Base-by-base conservation (phyloP, 192 early-diverging fungal species). In the Coemansia sp. region DNA sequence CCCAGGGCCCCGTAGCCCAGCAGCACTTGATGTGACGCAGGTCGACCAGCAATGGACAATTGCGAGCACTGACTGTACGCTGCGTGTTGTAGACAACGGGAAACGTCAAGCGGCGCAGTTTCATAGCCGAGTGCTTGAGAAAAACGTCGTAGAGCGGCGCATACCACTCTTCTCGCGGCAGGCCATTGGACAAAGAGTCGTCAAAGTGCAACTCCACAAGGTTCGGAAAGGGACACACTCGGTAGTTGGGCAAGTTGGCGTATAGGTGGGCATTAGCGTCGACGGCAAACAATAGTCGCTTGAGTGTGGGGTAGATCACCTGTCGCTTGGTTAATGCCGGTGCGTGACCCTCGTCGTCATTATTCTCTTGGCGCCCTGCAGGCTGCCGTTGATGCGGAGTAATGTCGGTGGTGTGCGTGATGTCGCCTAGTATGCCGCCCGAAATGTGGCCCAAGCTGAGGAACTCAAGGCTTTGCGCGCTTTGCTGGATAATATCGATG, bases 51-150 rank as follows among this genome's bases (percentile, higher is more conserved):
- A 44, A 8, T 2, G 80, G 80, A 19, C 80, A 83, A 40, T 77
- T 83, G n/a, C 20, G 42, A 0, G 45, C 24, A 10, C 68, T 72
- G n/a, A 83, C 62, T 2, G 60, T 55, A 5, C 80, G 65, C 51
- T 69, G 68, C 20, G 80, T 83, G 44, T 83, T 83, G 67, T 83
- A 83, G 5, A 83, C 72, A n/a, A 83, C 75, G 0, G 80, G 80
- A 45, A 83, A 83, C 0, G 80, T 75, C 53, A 83, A 46, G 34
- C 69, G 65, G n/a, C 45, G 40, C 5, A 83, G 67, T 6, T 45
- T 27, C 45, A n/a, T 50, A 29, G 56, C 62, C 29, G 64, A n/a
- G 36, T 76, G 55, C 62, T 67, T 62, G 39, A 76, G 65, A 29
- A 84, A 76, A 4, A 70, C 56, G 51, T 84, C 82, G 27, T 70